A percentile compares a stretch with the other conserved stretches of the same genome.
Conservation (phyloP, 768 basidiomycete species). For the Tubosaeta sp. region DNA sequence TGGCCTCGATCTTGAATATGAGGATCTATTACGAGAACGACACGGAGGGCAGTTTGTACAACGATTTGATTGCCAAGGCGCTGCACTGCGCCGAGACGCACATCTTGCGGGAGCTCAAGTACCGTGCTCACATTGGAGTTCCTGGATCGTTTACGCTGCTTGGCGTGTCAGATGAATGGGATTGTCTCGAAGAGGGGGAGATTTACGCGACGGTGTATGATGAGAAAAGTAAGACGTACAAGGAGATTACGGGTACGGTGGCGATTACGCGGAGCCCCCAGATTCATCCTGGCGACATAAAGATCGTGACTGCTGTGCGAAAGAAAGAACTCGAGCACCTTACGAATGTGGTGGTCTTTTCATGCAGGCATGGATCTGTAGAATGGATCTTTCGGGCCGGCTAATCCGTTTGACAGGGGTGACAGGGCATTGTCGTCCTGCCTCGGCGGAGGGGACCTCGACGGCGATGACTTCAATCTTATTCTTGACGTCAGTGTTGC, state of each 20-base stretch:
- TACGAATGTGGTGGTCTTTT: conserved; percentile 47
- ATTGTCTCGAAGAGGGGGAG: conserved; percentile 42
- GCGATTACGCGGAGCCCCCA: conserved; percentile 50
- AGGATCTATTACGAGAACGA: conserved; percentile 10
- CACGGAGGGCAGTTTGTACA: conserved; percentile 17
- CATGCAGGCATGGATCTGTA: conserved; percentile 36
- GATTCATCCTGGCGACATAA: conserved; percentile 49
- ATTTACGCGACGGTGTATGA: conserved; percentile 43
- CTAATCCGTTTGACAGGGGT: conserved; percentile 30
- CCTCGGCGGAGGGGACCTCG: conserved; percentile 52
- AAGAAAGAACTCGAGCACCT: conserved; percentile 36
- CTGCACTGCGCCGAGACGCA: conserved; percentile 41
- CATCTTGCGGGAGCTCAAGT: conserved; percentile 48
- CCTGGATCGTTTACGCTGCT: conserved; percentile 48
- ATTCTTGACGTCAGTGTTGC: conserved; percentile 36
- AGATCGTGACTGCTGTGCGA: conserved; percentile 40
- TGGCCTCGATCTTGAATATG: conserved; percentile 32
- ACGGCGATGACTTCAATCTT: conserved; percentile 51
- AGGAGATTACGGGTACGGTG: conserved; percentile 34
- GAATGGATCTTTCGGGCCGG: not conserved
- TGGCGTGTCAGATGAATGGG: conserved; percentile 50
- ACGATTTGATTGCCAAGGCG: conserved; percentile 35
- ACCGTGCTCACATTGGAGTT: conserved; percentile 46
- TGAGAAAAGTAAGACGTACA: conserved; percentile 23
- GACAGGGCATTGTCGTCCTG: conserved; percentile 41